These are phyloP conservation scores for Amesomyces nigricolor DNA, from an alignment of 2,329 filamentous ascomycete genomes.

Conservation along the genomic window DNA sequence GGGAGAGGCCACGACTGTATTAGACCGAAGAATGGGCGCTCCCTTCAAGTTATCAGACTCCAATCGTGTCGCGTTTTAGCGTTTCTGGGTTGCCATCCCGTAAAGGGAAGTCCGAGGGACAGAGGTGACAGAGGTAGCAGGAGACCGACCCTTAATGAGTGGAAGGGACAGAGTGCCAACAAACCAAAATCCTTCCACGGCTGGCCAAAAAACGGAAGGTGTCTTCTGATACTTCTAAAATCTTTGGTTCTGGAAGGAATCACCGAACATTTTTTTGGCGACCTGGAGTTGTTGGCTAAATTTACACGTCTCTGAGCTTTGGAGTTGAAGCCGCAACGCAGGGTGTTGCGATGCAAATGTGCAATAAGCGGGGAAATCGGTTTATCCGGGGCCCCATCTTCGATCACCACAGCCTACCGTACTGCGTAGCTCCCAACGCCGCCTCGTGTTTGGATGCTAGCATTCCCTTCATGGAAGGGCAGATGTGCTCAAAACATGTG, in stretches of 20 bases:
- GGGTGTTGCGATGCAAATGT: neutral
- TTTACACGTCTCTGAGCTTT: neutral
- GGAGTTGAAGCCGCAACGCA: neutral
- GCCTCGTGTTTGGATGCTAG: no score
- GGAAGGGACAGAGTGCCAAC: neutral
- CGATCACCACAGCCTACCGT: neutral
- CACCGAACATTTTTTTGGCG: no score
- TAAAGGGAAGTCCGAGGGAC: no score
- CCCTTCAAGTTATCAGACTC: no score
- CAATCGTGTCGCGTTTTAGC: no score
- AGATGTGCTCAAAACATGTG: no score
- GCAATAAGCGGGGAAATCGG: neutral
- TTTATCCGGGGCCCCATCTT: neutral
- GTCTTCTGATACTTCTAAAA: neutral
- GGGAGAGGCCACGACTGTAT: no score
- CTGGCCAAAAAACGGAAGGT: neutral
- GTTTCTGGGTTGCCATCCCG: no score
- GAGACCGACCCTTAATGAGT: neutral
- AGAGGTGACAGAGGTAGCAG: neutral
- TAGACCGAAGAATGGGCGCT: no score
- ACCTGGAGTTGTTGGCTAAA: no score
- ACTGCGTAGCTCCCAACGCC: neutral
- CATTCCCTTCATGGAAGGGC: no score
- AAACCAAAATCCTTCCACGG: neutral
- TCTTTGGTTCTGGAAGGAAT: no score